A percentile compares a stretch with the other conserved stretches of the same genome.
phyloP scores from a whole-genome alignment of 2,329 filamentous ascomycete genomes.

The Scedosporium apiospermum region DNA sequence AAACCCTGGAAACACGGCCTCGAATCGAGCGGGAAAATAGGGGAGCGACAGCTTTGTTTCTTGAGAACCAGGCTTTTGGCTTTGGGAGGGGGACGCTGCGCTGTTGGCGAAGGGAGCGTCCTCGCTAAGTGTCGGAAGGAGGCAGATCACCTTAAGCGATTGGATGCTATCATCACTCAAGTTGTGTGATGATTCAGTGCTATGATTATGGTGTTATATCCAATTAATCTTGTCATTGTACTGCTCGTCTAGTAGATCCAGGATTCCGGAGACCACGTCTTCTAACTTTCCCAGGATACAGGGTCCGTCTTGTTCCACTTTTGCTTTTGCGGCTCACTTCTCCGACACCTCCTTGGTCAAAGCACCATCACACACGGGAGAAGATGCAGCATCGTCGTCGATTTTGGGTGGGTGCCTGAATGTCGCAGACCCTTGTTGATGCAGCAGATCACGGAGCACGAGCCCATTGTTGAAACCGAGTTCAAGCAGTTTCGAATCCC shows the following conservation, averaged over 20 bases:
- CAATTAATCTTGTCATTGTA: too few relatives aligned
- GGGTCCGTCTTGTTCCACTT: background rate
- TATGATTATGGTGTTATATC: background rate
- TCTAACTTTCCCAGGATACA: too few relatives aligned
- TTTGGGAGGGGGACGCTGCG: background rate
- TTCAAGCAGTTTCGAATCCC: background rate
- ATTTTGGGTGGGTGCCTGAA: background rate
- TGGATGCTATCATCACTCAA: background rate
- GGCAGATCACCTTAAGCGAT: background rate
- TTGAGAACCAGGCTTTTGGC: background rate
- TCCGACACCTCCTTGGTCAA: background rate
- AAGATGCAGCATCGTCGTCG: background rate
- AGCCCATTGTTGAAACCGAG: slow-evolving; percentile 4
- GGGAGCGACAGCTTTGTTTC: background rate
- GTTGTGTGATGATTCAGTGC: background rate
- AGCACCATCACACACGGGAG: background rate
- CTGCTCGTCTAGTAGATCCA: background rate
- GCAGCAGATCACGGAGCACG: slow-evolving; percentile 2
- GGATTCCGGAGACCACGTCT: background rate
- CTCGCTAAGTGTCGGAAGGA: background rate
- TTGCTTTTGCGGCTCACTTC: background rate
- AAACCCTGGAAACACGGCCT: background rate
- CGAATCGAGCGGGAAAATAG: background rate
- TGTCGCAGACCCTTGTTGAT: slow-evolving; percentile 2
- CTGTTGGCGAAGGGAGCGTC: background rate